Evolutionary conservation across 163 green algal species (phyloP).

Genomic region (Chlamydomonas reinhardtii): DNA sequence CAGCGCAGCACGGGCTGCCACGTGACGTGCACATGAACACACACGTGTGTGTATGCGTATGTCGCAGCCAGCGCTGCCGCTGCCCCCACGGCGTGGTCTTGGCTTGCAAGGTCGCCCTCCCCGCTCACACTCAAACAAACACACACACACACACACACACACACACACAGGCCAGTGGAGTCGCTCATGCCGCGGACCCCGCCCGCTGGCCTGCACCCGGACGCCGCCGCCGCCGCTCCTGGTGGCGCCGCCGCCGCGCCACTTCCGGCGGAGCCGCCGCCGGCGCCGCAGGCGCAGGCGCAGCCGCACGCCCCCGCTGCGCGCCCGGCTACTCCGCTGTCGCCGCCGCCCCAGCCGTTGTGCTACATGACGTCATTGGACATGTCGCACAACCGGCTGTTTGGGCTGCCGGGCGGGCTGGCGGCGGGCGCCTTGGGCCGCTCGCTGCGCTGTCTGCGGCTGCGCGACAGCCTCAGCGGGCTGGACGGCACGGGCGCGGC

Average conservation of each 20-base stretch:
- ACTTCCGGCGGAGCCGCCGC: no score
- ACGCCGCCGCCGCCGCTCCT: background rate
- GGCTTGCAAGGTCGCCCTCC: no score
- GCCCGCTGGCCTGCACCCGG: no score
- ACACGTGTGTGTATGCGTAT: no score
- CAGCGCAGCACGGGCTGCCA: no score
- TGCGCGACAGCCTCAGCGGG: slow-evolving; percentile 5
- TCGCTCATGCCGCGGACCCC: background rate
- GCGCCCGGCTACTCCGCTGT: background rate
- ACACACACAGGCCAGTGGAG: slow-evolving; percentile 12
- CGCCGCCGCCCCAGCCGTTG: background rate
- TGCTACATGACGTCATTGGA: background rate
- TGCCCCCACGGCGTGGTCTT: no score
- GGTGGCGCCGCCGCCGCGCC: no score
- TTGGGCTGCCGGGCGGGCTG: slow-evolving; percentile 8
- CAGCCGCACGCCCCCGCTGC: background rate
- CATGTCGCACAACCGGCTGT: slow-evolving; percentile 31
- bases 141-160: background rate
- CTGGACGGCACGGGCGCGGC: slow-evolving; percentile 2
- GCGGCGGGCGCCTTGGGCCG: background rate
- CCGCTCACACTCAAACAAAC: no score
- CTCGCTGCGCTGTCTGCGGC: background rate
- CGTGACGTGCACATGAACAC: no score
- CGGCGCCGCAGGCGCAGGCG: background rate
- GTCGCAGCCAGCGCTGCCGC: no score